These are phyloP conservation scores for Trichocomaceae sp. DNA, from an alignment of 2,329 filamentous ascomycete genomes.

Conservation along the genomic window DNA sequence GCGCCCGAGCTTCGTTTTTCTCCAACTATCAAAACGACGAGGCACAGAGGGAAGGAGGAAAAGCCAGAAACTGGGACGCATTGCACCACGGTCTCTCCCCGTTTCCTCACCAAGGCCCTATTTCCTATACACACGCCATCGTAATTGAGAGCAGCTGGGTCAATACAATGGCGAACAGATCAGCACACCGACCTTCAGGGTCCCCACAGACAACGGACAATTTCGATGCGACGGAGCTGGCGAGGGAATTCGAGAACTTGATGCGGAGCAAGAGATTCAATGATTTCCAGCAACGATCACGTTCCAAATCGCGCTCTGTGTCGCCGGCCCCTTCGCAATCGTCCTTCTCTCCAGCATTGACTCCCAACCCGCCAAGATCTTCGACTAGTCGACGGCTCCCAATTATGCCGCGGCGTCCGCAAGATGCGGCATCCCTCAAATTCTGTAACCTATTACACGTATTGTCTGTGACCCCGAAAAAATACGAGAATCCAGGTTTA, in stretches of 20 bases:
- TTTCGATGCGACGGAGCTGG: conserved; percentile 57
- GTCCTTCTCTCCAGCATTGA: conserved; percentile 30
- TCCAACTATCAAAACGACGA: not conserved
- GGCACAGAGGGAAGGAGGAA: not conserved
- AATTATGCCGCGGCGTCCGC: conserved; percentile 67
- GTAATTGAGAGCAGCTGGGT: not conserved
- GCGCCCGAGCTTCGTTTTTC: not conserved
- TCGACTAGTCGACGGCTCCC: conserved; percentile 47
- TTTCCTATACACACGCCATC: not conserved
- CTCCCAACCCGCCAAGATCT: conserved; percentile 16
- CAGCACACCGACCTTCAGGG: conserved; percentile 4
- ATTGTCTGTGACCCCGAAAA: conserved; percentile 78
- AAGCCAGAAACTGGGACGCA: not conserved
- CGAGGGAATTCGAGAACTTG: conserved; percentile 77
- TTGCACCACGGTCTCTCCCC: not conserved
- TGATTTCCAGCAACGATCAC: conserved; percentile 60
- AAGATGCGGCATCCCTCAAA: conserved; percentile 63
- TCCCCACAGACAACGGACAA: not conserved
- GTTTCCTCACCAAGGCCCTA: not conserved
- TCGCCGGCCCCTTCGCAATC: conserved; percentile 47
- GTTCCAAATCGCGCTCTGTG: conserved; percentile 52
- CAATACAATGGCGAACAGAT: conserved; percentile 7
- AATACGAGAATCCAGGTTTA: conserved; percentile 93
- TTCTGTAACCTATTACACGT: conserved; percentile 78
- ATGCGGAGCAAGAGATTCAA: conserved; percentile 82